A percentile compares a stretch with the other conserved stretches of the same genome.
phyloP scores from a whole-genome alignment of 2,329 filamentous ascomycete genomes.

The Trichophyton verrucosum region DNA sequence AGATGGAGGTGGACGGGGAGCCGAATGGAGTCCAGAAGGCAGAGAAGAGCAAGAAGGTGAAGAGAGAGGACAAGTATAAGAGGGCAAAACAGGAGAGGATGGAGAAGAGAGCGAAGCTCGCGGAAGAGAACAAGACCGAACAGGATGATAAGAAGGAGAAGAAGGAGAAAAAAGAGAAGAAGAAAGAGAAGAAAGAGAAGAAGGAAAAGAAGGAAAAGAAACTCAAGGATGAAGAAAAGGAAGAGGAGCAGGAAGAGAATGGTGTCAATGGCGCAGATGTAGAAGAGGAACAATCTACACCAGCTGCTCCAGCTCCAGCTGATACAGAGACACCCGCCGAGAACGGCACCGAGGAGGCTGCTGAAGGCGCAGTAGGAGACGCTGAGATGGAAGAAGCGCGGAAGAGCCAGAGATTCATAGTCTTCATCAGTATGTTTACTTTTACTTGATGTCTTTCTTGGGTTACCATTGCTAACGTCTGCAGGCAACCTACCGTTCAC shows the following conservation, averaged over 20 bases:
- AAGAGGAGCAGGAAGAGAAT: slow-evolving; percentile 10
- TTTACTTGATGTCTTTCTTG: slow-evolving; percentile 8
- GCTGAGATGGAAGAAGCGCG: slow-evolving; percentile 12
- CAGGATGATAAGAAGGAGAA: slow-evolving; percentile 12
- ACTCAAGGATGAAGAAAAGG: slow-evolving; percentile 2
- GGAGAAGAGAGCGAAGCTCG: slow-evolving; percentile 17
- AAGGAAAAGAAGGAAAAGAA: slow-evolving; percentile 12
- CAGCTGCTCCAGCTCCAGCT: slow-evolving; percentile 6
- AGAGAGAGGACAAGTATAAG: slow-evolving; percentile 12
- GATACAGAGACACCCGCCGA: slow-evolving; percentile 10
- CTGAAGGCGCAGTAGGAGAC: slow-evolving; percentile 13
- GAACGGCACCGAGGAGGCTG: slow-evolving; percentile 11
- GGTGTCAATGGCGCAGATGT: slow-evolving; percentile 24
- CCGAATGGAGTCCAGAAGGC: slow-evolving; percentile 8
- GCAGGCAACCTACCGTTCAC: slow-evolving; percentile 77
- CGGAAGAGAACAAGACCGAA: slow-evolving; percentile 14
- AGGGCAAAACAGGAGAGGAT: slow-evolving; percentile 14
- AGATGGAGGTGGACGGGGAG: neutral
- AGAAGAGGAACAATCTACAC: slow-evolving; percentile 11
- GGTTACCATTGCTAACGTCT: slow-evolving; percentile 9
- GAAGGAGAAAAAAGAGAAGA: slow-evolving; percentile 15
- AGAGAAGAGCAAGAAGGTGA: slow-evolving; percentile 15
- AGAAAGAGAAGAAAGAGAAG: slow-evolving; percentile 19
- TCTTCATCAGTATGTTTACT: slow-evolving; percentile 54
- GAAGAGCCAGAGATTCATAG: slow-evolving; percentile 53